Percentiles rank a stretch among this genome's conserved stretches.
Evolutionary conservation across 1,139 yeast genomes (phyloP).

Genomic region (Diutina scorzettiae): DNA sequence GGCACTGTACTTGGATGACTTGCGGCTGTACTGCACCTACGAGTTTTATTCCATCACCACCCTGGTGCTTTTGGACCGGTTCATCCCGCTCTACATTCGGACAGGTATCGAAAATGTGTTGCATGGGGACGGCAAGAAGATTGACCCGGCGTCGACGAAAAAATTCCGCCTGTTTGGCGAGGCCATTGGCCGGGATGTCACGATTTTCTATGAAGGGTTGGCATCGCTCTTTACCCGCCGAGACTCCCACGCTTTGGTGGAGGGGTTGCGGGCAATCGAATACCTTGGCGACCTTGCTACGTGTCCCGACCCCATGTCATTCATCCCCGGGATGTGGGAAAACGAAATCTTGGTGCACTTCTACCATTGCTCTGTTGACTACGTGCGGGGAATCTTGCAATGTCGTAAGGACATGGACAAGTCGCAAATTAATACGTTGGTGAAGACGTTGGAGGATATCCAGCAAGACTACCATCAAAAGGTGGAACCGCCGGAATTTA

Average conservation of each 20-base stretch:
- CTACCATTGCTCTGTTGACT: conserved; percentile 55
- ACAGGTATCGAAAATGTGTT: conserved; percentile 35
- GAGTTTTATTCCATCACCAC: conserved; percentile 36
- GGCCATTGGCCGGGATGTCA: conserved; percentile 47
- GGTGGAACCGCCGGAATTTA: conserved; percentile 23
- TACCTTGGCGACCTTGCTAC: conserved; percentile 58
- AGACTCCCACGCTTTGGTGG: conserved; percentile 44
- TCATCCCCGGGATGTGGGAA: conserved; percentile 47
- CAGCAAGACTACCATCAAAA: conserved; percentile 22
- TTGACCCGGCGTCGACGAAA: conserved; percentile 45
- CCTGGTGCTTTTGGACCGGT: conserved; percentile 28
- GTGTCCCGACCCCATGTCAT: conserved; percentile 35
- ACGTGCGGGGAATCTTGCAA: conserved; percentile 41
- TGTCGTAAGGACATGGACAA: conserved; percentile 36
- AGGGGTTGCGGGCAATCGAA: conserved; percentile 45
- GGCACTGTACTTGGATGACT: conserved; percentile 62
- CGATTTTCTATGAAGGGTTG: conserved; percentile 50
- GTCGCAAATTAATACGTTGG: conserved; percentile 18
- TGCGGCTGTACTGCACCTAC: conserved; percentile 36
- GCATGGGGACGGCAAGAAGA: conserved; percentile 40
- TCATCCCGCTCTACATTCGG: conserved; percentile 33
- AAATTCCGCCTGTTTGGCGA: conserved; percentile 30
- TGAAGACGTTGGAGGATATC: conserved; percentile 20
- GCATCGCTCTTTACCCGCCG: conserved; percentile 36
- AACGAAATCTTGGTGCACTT: conserved; percentile 42